phyloP scores from a whole-genome alignment of 345 rosid genomes.

The Rhizophora mangle region DNA sequence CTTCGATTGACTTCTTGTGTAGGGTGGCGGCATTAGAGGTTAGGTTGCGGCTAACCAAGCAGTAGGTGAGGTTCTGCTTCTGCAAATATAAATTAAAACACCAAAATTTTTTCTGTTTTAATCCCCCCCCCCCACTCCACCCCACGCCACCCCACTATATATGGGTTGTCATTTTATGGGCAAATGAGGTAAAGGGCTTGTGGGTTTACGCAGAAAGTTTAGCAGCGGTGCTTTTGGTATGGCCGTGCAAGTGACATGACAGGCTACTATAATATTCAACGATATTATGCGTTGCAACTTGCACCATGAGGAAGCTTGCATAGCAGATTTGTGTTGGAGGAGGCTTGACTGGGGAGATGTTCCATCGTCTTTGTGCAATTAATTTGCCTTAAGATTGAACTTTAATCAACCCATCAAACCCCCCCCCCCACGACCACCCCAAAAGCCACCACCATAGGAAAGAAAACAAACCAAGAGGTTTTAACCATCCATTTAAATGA shows the following conservation, averaged over 20 bases:
- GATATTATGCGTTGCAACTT: no score
- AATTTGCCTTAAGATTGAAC: not conserved
- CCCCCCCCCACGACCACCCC: no score
- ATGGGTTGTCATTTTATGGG: slow-evolving; percentile 12
- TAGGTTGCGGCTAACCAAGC: not conserved
- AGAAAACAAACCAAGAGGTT: no score
- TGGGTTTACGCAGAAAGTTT: slow-evolving; percentile 3
- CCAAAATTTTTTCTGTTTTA: no score
- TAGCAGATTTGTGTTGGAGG: not conserved
- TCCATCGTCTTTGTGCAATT: slow-evolving; percentile 4
- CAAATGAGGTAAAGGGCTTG: not conserved
- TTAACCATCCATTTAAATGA: no score
- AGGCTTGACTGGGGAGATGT: not conserved
- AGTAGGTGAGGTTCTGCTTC: slow-evolving; percentile 27
- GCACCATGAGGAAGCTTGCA: not conserved
- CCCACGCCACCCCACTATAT: not conserved
- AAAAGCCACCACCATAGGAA: no score
- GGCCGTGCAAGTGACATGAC: no score
- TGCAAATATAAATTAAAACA: not conserved
- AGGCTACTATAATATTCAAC: no score
- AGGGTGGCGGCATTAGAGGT: not conserved
- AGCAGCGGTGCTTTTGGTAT: not conserved
- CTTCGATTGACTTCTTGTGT: not conserved
- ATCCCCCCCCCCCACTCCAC: no score
- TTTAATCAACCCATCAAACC: no score